Evolutionary conservation across 441 rosid species (phyloP).

Genomic region (Francoa sonchifolia): DNA sequence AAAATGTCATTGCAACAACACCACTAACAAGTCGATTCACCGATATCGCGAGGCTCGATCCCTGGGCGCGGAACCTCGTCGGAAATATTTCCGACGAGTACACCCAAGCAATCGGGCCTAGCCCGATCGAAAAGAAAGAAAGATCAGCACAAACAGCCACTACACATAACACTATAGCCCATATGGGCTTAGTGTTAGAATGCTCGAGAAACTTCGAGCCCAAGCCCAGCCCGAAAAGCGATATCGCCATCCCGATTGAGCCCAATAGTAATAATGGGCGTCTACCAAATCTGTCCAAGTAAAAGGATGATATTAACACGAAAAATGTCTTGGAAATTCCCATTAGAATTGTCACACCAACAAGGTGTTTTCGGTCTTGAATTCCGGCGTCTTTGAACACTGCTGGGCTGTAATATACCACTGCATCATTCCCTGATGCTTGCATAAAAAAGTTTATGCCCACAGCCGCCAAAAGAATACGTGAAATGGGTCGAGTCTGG

Average conservation of each 20-base stretch:
- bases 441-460: slow-evolving; percentile 58
- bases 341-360: slow-evolving; percentile 37
- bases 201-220: slow-evolving; percentile 20
- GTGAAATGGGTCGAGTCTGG: slow-evolving; percentile 33
- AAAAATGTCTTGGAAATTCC: slow-evolving; percentile 37
- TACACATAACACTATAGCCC: slow-evolving; percentile 9
- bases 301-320: slow-evolving; percentile 28
- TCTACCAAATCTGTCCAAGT: slow-evolving; percentile 37
- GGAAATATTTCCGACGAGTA: slow-evolving; percentile 17
- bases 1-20: slow-evolving; percentile 25
- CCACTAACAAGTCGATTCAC: slow-evolving; percentile 56
- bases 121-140: slow-evolving; percentile 47
- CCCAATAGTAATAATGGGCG: slow-evolving; percentile 36
- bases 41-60: slow-evolving; percentile 38
- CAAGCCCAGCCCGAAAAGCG: slow-evolving; percentile 25
- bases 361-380: slow-evolving; percentile 20
- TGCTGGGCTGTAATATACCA: slow-evolving; percentile 42
- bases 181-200: slow-evolving; percentile 4
- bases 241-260: slow-evolving; percentile 36
- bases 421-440: slow-evolving; percentile 56
- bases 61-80: slow-evolving; percentile 17
- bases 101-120: slow-evolving; percentile 16
- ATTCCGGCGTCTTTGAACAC: slow-evolving; percentile 44
- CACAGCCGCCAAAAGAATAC: slow-evolving; percentile 30
- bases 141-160: slow-evolving; percentile 17